phyloP scores from a whole-genome alignment of 169 alveolate genomes.

The Eimeria tenella region DNA sequence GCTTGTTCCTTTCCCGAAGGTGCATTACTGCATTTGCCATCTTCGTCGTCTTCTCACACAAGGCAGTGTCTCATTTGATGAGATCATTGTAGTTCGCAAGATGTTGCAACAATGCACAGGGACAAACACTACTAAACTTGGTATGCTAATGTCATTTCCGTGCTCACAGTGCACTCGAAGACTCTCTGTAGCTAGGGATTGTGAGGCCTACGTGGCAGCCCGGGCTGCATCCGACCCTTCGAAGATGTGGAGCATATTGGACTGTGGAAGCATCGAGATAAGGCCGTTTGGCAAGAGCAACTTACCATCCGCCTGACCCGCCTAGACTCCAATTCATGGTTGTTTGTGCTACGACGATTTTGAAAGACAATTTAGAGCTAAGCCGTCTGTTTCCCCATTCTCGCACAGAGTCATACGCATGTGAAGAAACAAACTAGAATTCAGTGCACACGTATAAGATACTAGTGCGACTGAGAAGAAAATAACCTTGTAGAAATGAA shows the following conservation, averaged over 20 bases:
- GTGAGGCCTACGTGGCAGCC: constrained; percentile 77
- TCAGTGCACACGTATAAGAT: too few relatives aligned
- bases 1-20: constrained; percentile 1
- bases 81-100: constrained; percentile 72
- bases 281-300: constrained; percentile 46
- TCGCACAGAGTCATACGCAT: background rate
- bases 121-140: constrained; percentile 66
- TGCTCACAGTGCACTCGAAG: background rate
- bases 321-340: background rate
- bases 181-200: constrained; percentile 74
- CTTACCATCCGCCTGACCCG: constrained; percentile 3
- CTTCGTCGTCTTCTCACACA: constrained; percentile 78
- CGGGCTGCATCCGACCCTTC: constrained; percentile 79
- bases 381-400: background rate
- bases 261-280: constrained; percentile 45
- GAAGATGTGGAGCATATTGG: constrained; percentile 76
- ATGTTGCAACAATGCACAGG: constrained; percentile 72
- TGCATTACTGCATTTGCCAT: constrained; percentile 76
- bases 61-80: constrained; percentile 73
- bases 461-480: too few relatives aligned
- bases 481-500: background rate
- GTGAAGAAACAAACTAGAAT: background rate
- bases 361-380: background rate
- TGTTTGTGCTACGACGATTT: background rate
- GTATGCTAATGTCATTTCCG: constrained; percentile 6